Evolutionary conservation across 1,139 yeast species (phyloP).

Genomic region (Blastobotrys apis): DNA sequence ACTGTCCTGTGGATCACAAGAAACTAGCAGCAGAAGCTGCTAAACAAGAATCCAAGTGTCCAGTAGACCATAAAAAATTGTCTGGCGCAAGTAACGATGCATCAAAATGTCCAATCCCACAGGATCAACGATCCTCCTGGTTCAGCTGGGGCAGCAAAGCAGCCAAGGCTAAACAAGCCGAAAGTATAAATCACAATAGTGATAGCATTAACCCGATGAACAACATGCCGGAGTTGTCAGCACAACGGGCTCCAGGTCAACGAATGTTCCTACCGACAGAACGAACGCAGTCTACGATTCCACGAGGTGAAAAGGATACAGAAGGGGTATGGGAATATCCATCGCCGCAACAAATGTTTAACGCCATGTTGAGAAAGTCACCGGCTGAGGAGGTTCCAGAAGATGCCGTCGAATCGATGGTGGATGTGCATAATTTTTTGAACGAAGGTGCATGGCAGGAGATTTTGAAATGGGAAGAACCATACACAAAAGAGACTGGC

Average conservation of each 20-base stretch:
- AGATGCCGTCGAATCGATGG: slow-evolving; percentile 96
- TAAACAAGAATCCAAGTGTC: slow-evolving; percentile 16
- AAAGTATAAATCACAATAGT: slow-evolving; percentile 34
- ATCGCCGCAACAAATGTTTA: slow-evolving; percentile 97
- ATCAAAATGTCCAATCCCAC: slow-evolving; percentile 21
- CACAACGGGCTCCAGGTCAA: slow-evolving; percentile 78
- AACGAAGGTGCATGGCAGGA: slow-evolving; percentile 99
- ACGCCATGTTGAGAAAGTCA: slow-evolving; percentile 94
- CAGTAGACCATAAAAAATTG: slow-evolving; percentile 20
- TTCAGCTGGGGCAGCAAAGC: slow-evolving; percentile 13
- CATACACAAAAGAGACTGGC: slow-evolving; percentile 47
- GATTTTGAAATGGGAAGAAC: slow-evolving; percentile 83
- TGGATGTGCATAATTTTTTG: slow-evolving; percentile 89
- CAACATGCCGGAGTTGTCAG: slow-evolving; percentile 77
- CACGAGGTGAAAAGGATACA: slow-evolving; percentile 64
- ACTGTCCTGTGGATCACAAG: slow-evolving; percentile 46
- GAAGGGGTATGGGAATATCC: slow-evolving; percentile 97
- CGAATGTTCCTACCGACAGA: slow-evolving; percentile 71
- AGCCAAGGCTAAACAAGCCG: neutral
- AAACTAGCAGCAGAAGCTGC: slow-evolving; percentile 19
- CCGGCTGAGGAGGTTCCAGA: slow-evolving; percentile 76
- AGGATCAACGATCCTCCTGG: slow-evolving; percentile 13
- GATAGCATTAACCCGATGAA: slow-evolving; percentile 61
- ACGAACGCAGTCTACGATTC: slow-evolving; percentile 79
- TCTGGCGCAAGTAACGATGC: slow-evolving; percentile 12